Evolutionary conservation across 352 stramenopile species (phyloP), one percentile per base, ranked within the genome.

Genomic region (Phytophthora syringae): DNA sequence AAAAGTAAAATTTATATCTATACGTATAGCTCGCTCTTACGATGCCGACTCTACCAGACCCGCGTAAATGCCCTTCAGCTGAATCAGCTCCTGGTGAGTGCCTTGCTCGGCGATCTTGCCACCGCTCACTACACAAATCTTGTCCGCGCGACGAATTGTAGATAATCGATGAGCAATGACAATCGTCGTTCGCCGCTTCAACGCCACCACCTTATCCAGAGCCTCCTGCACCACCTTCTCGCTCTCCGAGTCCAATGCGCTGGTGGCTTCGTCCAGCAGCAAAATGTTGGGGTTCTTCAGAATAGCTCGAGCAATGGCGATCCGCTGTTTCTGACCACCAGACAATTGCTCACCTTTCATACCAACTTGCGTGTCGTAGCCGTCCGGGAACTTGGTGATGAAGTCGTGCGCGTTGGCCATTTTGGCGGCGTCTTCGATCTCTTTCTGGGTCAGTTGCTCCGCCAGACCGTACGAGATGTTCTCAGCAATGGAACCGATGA

Each of bases 121-220:
- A n/a, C n/a, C n/a, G n/a, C n/a, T n/a, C n/a, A n/a, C n/a, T n/a
- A 99, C 96, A 30, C 94, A 89, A 55, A 99, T 99, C 62, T 90
- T 84, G 79, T 99, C 93, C 37, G 93, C 95, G 79, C 97, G 90
- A 64, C 92, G 89, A 54, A 98, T 93, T 4, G 93, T 98, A 48
- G 84, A 96, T 28, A 99, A 71, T n/a, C 96, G 86, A 70, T 99
- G 95, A 2, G 96, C 96, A 57, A 98, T 97, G 47, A 98, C 91
- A 51, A 99, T 80, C 16, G 88, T 97, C 27, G 94, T 98, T 7
- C 81, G 82, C 1, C 67, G 68, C 49, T 87, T 81, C 49, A 84
- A 62, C 36, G 77, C 71, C 54, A 84, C 60, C 22, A 88, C 67
- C 52, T 82, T 77, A 63, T 95, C 86, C 39, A 96, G 59, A 16